A percentile compares a stretch with the other conserved stretches of the same genome.
Conservation (phyloP, 1,284 basidiomycete genomes). For the Abortiporus biennis region DNA sequence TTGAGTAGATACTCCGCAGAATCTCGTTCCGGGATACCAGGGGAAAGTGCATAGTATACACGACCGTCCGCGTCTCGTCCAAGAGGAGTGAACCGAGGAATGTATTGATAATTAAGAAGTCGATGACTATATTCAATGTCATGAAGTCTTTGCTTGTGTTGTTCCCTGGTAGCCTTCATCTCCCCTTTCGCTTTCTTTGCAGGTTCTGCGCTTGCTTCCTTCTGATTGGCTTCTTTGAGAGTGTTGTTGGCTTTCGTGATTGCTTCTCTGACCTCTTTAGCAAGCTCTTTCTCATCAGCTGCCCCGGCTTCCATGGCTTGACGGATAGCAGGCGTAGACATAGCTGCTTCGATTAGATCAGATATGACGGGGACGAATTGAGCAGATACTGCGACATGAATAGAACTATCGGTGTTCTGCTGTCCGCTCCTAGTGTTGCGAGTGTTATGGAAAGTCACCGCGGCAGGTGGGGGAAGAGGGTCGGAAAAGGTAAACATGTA, state of each 20-base stretch:
- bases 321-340: constrained; percentile 42
- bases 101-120: constrained; percentile 18
- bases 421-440: constrained; percentile 31
- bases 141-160: constrained; percentile 24
- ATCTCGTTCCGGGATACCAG: constrained; percentile 25
- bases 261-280: constrained; percentile 43
- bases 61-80: constrained; percentile 32
- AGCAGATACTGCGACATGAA: constrained; percentile 39
- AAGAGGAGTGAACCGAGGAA: constrained; percentile 28
- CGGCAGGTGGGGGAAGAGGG: constrained; percentile 44
- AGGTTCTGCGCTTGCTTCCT: constrained; percentile 3
- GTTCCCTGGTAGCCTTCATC: constrained; percentile 19
- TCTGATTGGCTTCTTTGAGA: constrained; percentile 31
- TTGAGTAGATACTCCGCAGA: constrained; percentile 23
- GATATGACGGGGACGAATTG: constrained; percentile 63
- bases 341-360: constrained; percentile 45
- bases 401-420: constrained; percentile 12
- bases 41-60: constrained; percentile 29
- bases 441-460: constrained; percentile 27
- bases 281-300: constrained; percentile 46
- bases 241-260: constrained; percentile 38
- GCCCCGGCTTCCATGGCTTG: constrained; percentile 51
- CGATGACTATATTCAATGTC: constrained; percentile 26
- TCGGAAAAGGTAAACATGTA: constrained; percentile 39
- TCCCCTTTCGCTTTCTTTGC: constrained; percentile 11